Evolutionary conservation across 768 basidiomycete genomes (phyloP).

Genomic region (Lactarius hengduanensis): DNA sequence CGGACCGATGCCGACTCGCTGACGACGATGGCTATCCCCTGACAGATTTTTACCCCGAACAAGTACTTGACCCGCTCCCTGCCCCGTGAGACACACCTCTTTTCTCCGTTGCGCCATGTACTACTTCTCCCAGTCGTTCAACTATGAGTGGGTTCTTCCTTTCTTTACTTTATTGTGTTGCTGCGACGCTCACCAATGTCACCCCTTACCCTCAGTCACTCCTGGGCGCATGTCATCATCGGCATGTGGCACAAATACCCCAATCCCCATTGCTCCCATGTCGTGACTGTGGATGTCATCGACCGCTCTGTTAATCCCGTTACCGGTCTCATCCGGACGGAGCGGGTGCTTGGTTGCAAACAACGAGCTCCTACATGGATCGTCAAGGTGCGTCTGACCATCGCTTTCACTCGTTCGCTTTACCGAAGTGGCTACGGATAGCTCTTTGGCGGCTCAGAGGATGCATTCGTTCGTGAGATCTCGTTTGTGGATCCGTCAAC

Average conservation of each 20-base stretch:
- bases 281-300: slow-evolving; percentile 82
- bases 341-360: slow-evolving; percentile 86
- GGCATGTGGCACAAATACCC: slow-evolving; percentile 97
- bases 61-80: slow-evolving; percentile 7
- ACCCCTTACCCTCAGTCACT: slow-evolving; percentile 53
- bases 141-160: slow-evolving; percentile 65
- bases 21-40: slow-evolving; percentile 3
- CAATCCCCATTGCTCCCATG: slow-evolving; percentile 88
- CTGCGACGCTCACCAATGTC: slow-evolving; percentile 22
- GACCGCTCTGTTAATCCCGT: slow-evolving; percentile 79
- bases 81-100: neutral
- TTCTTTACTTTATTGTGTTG: slow-evolving; percentile 13
- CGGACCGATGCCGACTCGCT: neutral
- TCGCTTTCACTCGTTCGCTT: slow-evolving; percentile 3
- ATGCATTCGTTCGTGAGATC: slow-evolving; percentile 92
- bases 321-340: slow-evolving; percentile 89
- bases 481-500: slow-evolving; percentile 86
- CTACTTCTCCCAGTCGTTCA: slow-evolving; percentile 82
- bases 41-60: neutral
- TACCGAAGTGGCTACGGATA: slow-evolving; percentile 33
- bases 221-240: slow-evolving; percentile 88
- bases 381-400: slow-evolving; percentile 64
- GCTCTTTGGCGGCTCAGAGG: slow-evolving; percentile 91
- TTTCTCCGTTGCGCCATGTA: slow-evolving; percentile 51
- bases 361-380: slow-evolving; percentile 93